Conservation (phyloP, 129 eudicot species). For the Heracleum sosnowskyi region DNA sequence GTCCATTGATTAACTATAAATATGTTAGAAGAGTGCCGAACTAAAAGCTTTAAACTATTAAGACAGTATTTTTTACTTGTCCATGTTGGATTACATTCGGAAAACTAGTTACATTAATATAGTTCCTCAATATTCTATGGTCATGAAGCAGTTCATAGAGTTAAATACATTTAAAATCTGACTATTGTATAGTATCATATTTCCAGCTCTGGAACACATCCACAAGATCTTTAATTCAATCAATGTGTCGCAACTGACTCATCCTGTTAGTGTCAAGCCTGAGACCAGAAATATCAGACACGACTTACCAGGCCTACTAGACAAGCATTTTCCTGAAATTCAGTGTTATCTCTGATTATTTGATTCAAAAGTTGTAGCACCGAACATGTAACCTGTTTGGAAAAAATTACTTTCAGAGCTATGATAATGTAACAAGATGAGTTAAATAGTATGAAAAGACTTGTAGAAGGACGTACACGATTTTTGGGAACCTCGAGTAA, state of each 20-base stretch:
- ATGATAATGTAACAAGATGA: neutral
- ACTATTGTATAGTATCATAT: neutral
- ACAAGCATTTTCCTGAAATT: constrained; percentile 93
- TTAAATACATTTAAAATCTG: neutral
- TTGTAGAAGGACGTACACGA: constrained; percentile 44
- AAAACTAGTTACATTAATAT: neutral
- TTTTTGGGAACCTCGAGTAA: constrained; percentile 81
- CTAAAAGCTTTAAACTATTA: neutral
- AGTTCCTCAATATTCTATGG: neutral
- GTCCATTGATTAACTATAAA: neutral
- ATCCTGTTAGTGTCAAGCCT: constrained; percentile 6
- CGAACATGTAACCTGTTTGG: constrained; percentile 69
- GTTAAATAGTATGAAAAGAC: neutral
- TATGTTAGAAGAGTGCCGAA: neutral
- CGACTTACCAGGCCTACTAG: constrained; percentile 91
- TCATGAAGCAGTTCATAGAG: neutral
- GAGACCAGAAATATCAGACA: constrained; percentile 7
- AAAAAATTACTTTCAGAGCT: neutral
- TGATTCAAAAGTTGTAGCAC: constrained; percentile 86
- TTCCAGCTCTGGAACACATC: neutral
- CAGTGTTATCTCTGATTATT: constrained; percentile 80
- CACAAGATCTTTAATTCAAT: neutral
- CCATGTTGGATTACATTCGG: neutral
- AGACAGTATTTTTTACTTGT: neutral
- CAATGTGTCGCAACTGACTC: neutral